A percentile compares a stretch with the other conserved stretches of the same genome.
Conservation (phyloP, 1,284 basidiomycete genomes). For the Peniophora sp. region DNA sequence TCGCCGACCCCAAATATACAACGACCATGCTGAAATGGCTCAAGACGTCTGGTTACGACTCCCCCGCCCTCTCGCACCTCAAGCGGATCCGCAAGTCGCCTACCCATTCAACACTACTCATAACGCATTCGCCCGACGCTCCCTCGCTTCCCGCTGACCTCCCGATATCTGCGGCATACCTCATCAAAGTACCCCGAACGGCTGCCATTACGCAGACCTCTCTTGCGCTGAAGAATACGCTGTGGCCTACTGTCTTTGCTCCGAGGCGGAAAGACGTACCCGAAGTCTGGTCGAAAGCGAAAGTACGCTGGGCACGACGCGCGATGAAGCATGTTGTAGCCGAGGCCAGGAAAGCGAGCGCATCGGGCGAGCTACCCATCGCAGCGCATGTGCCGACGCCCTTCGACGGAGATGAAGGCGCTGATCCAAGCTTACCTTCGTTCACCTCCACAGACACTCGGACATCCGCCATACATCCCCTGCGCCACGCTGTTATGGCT, state of each 20-base stretch:
- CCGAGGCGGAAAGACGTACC: conserved; percentile 65
- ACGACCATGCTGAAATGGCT: conserved; percentile 67
- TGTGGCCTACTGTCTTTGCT: conserved; percentile 81
- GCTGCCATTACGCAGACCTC: conserved; percentile 69
- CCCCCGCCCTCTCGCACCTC: conserved; percentile 60
- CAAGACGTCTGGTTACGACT: conserved; percentile 51
- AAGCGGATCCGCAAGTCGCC: conserved; percentile 66
- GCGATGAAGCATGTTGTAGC: conserved; percentile 49
- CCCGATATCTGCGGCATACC: conserved; percentile 40
- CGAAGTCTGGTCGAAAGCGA: conserved; percentile 59
- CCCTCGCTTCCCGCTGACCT: conserved; percentile 25
- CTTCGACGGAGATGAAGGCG: conserved; percentile 31
- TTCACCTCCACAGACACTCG: conserved; percentile 70
- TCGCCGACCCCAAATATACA: conserved; percentile 60
- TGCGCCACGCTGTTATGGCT: conserved; percentile 79
- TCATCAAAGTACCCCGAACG: conserved; percentile 56
- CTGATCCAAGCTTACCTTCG: conserved; percentile 33
- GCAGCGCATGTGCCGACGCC: conserved; percentile 67
- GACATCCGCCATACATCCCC: conserved; percentile 56
- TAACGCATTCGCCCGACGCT: conserved; percentile 28
- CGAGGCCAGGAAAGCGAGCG: conserved; percentile 40
- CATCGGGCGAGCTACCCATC: conserved; percentile 66
- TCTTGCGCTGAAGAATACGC: conserved; percentile 52
- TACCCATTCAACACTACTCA: conserved; percentile 42
- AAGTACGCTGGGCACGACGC: conserved; percentile 66